A percentile compares a stretch with the other conserved stretches of the same genome.
These are phyloP conservation scores for Penicillium verrucosum DNA, from an alignment of 2,329 filamentous ascomycete genomes.

Conservation along the genomic window DNA sequence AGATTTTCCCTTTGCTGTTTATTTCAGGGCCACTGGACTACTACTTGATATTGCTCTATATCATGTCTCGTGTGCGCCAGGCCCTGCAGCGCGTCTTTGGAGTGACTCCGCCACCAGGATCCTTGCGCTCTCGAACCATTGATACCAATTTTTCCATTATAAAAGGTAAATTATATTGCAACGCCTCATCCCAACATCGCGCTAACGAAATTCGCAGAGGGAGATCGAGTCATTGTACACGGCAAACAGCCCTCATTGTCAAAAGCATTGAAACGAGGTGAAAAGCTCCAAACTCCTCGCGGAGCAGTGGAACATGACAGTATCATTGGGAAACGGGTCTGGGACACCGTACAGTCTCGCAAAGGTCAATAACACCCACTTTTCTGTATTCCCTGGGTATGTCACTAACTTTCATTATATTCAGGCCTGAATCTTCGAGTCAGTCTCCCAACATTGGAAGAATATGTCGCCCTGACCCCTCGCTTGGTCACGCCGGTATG, in stretches of 20 bases:
- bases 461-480: conserved; percentile 66
- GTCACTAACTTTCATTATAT: conserved; percentile 1
- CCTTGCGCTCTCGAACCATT: conserved; percentile 28
- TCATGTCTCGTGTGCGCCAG: conserved; percentile 37
- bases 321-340: conserved; percentile 61
- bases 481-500: conserved; percentile 72
- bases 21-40: neutral
- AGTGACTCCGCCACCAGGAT: conserved; percentile 17
- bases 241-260: conserved; percentile 41
- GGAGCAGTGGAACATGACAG: conserved; percentile 47
- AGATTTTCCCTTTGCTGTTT: conserved; percentile 13
- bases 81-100: conserved; percentile 33
- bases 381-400: neutral
- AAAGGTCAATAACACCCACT: conserved; percentile 38
- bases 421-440: conserved; percentile 50
- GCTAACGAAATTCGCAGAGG: conserved; percentile 34
- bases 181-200: neutral
- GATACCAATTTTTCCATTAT: conserved; percentile 41
- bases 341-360: conserved; percentile 58
- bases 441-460: conserved; percentile 65
- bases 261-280: conserved; percentile 40
- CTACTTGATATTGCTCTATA: neutral
- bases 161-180: conserved; percentile 28
- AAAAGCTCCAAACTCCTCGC: conserved; percentile 34
- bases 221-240: conserved; percentile 43